Conservation (phyloP, 352 stramenopile genomes). For the Phytopythium kandeliae region DNA sequence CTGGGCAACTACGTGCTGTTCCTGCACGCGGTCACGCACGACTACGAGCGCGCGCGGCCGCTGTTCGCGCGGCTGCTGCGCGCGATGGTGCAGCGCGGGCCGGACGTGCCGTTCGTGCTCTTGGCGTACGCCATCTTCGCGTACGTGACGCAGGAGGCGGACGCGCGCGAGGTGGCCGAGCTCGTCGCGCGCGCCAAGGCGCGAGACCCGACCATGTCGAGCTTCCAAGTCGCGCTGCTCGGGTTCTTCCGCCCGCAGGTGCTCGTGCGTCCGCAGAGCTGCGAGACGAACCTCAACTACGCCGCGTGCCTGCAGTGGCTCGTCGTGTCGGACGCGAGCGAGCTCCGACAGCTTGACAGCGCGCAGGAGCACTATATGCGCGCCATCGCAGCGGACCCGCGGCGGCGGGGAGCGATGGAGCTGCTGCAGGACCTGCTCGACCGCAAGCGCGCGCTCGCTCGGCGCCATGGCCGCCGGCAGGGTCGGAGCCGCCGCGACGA, state of each 20-base stretch:
- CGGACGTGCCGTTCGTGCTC: constrained; percentile 76
- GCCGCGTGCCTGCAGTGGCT: constrained; percentile 71
- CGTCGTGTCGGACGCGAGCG: neutral
- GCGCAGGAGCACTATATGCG: constrained; percentile 59
- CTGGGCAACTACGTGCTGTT: constrained; percentile 84
- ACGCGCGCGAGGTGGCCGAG: constrained; percentile 51
- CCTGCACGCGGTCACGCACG: constrained; percentile 65
- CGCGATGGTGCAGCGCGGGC: constrained; percentile 70
- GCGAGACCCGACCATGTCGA: constrained; percentile 44
- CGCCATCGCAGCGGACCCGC: constrained; percentile 51
- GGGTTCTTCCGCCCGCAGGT: constrained; percentile 71
- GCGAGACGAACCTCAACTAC: constrained; percentile 77
- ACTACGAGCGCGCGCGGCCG: constrained; percentile 71
- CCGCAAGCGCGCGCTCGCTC: constrained; percentile 32
- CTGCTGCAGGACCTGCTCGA: constrained; percentile 79
- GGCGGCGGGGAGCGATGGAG: constrained; percentile 47
- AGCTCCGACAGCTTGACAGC: constrained; percentile 52
- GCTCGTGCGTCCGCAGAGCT: constrained; percentile 48
- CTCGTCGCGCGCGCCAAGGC: constrained; percentile 57
- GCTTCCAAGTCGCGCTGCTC: constrained; percentile 73
- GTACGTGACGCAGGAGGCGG: constrained; percentile 68
- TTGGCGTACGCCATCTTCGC: constrained; percentile 73
- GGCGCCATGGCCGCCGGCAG: constrained; percentile 14
- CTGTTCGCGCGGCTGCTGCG: constrained; percentile 64
- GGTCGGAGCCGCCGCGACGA: constrained; percentile 6